These are phyloP conservation scores for Dendrostoma leiphaemia DNA, from an alignment of 2,329 filamentous ascomycete genomes.

Conservation along the genomic window DNA sequence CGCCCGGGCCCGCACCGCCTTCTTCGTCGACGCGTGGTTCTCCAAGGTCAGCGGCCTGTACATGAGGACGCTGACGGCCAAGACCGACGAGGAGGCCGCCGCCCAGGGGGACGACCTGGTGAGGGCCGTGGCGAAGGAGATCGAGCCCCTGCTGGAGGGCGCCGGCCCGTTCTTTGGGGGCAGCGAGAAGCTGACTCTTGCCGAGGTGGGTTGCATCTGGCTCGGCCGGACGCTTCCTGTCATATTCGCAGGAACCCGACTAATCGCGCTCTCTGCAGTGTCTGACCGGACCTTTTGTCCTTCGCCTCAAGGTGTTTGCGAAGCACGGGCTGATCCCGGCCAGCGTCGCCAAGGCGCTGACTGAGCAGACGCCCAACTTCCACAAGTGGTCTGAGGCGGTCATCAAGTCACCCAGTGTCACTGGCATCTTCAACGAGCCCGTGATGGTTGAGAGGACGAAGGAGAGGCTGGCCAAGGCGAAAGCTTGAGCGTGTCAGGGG, in stretches of 20 bases:
- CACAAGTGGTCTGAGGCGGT: slow-evolving; percentile 64
- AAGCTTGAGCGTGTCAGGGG: slow-evolving; percentile 16
- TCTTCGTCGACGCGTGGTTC: slow-evolving; percentile 71
- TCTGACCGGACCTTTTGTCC: slow-evolving; percentile 24
- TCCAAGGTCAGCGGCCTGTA: slow-evolving; percentile 55
- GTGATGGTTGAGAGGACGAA: slow-evolving; percentile 39
- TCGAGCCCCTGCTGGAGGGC: slow-evolving; percentile 66
- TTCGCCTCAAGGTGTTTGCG: slow-evolving; percentile 23
- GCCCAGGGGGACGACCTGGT: slow-evolving; percentile 50
- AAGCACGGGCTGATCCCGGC: slow-evolving; percentile 54
- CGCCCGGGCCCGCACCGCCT: slow-evolving; percentile 62
- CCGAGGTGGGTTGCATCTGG: slow-evolving; percentile 56
- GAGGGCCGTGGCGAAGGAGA: slow-evolving; percentile 60
- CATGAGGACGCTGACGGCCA: slow-evolving; percentile 45
- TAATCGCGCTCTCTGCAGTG: slow-evolving; percentile 19
- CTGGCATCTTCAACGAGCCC: slow-evolving; percentile 58
- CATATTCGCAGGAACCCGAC: background rate
- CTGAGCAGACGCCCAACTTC: slow-evolving; percentile 61
- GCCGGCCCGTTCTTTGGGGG: slow-evolving; percentile 64
- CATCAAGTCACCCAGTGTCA: slow-evolving; percentile 63
- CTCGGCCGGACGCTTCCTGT: too few relatives aligned
- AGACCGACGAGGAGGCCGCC: slow-evolving; percentile 48
- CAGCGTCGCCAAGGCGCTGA: slow-evolving; percentile 44
- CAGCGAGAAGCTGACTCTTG: slow-evolving; percentile 63
- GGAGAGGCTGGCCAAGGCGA: slow-evolving; percentile 32